Percentiles rank a stretch among this genome's conserved stretches.
These are phyloP conservation scores for Leccinum truebloodii DNA, from an alignment of 768 basidiomycete species.

Conservation along the genomic window DNA sequence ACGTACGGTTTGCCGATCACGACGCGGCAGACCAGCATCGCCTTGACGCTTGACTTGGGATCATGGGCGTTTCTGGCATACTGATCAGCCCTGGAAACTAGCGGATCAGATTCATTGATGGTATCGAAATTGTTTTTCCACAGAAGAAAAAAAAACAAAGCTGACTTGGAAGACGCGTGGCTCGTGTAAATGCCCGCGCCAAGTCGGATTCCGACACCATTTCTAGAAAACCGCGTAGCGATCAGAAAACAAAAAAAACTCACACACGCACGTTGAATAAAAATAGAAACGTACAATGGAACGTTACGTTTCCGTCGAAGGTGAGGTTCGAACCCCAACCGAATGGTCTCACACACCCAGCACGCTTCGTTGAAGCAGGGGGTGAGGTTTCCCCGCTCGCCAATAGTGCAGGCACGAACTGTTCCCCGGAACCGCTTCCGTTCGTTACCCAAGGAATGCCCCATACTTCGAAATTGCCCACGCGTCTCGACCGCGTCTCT, in stretches of 20 bases:
- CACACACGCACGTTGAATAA: not conserved
- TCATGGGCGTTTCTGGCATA: conserved; percentile 18
- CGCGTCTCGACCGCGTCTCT: conserved; percentile 21
- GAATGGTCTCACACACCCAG: conserved; percentile 24
- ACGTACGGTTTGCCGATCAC: conserved; percentile 18
- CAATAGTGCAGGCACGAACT: conserved; percentile 23
- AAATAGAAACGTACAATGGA: conserved; percentile 15
- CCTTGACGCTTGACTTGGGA: conserved; percentile 10
- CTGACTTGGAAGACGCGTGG: conserved; percentile 25
- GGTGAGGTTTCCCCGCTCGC: conserved; percentile 20
- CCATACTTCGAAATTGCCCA: conserved; percentile 3
- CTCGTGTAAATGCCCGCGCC: conserved; percentile 30
- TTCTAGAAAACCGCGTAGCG: not conserved
- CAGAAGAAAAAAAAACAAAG: not conserved
- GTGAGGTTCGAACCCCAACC: conserved; percentile 22
- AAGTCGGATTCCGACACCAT: conserved; percentile 21
- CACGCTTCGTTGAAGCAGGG: conserved; percentile 16
- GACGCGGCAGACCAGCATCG: conserved; percentile 28
- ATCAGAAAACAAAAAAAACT: conserved; percentile 13
- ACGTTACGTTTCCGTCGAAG: conserved; percentile 17
- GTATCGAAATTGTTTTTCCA: not conserved
- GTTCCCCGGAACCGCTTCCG: conserved; percentile 27
- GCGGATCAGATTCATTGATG: not conserved
- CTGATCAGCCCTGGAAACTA: conserved; percentile 17
- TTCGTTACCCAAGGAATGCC: conserved; percentile 20